Percentiles rank a stretch among this genome's conserved stretches.
Evolutionary conservation across 2,329 filamentous ascomycete species (phyloP).

Genomic region (Nemania serpens): DNA sequence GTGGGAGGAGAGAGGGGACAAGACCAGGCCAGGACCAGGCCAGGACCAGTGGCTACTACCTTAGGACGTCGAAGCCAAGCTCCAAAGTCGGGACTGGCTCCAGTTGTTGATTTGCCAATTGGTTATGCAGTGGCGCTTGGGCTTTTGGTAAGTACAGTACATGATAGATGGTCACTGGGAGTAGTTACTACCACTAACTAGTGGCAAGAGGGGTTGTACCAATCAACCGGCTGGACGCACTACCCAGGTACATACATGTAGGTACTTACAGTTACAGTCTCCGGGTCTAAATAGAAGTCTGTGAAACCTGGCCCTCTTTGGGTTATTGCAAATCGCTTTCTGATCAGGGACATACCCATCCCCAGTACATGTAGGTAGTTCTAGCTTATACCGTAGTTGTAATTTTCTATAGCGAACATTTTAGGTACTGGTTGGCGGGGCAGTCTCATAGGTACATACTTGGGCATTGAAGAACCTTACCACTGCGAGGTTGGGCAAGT

Average conservation of each 20-base stretch:
- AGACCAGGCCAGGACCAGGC: slow-evolving; percentile 8
- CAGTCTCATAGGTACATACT: background rate
- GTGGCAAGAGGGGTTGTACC: slow-evolving; percentile 7
- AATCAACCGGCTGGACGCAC: no score
- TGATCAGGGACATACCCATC: no score
- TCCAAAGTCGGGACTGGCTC: slow-evolving; percentile 26
- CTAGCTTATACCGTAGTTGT: background rate
- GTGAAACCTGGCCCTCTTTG: no score
- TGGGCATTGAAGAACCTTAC: no score
- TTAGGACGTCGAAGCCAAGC: slow-evolving; percentile 17
- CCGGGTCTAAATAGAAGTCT: no score
- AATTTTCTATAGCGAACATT: background rate
- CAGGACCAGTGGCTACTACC: no score
- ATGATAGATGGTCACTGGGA: background rate
- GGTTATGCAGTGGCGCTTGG: slow-evolving; percentile 26
- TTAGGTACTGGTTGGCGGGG: no score
- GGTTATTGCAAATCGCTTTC: no score
- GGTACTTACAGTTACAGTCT: no score
- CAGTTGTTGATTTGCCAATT: slow-evolving; percentile 31
- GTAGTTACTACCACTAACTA: no score
- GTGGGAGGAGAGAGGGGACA: slow-evolving; percentile 27
- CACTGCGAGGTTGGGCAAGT: background rate
- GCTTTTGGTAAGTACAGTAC: slow-evolving; percentile 7
- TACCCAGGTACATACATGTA: no score
- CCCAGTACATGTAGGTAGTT: background rate